Base-by-base conservation (phyloP, 805 yeast genomes). In the Candida nitratophila region DNA sequence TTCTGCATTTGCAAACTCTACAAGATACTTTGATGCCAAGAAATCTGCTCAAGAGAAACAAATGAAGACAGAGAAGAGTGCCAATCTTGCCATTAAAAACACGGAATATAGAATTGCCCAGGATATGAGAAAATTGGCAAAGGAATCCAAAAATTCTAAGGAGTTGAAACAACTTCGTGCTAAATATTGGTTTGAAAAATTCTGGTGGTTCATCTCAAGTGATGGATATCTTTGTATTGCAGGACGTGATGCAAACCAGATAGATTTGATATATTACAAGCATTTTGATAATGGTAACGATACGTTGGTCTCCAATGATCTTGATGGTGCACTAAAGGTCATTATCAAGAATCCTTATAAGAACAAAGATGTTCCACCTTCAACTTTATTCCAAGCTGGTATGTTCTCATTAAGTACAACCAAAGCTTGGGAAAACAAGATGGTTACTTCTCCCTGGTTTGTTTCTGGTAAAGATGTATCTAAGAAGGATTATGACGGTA, bases 121-220 rank as follows among this genome's bases (percentile, higher is more conserved):
- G 22, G 96, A 90, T 55, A 64, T 90, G 54, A 77, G 78, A 44
- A 77, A 75, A 52, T 64, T 86, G 46, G 79, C 77, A 42, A 73
- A 73, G 41, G 78, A 77, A 46, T 79, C 82, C 38, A 73, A 72
- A 41, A 71, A 71, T 39, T 70, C 70, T 4, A 50, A 54, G 20
- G 64, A 57, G 24, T 65, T 83, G 45, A 81, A 76, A 48, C 79
- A 76, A 33, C 66, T 85, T 29, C 74, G 97, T 39, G 70, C 76
- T 4, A 88, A 87, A 39, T 82, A 71, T 58, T 90, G 96, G 86
- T 93, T 93, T 66, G 99, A 93, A 59, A 93, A 91, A 62, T 91
- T 83, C 61, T 79, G 73, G 56, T 93, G 99, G 99, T 93, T 93
- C 57, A 70, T 90, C n/a, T 77, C 96, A 0, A 80, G 83, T 51